Evolutionary conservation across 2,329 filamentous ascomycete species (phyloP).

Genomic region (Fusarium mundagurra): DNA sequence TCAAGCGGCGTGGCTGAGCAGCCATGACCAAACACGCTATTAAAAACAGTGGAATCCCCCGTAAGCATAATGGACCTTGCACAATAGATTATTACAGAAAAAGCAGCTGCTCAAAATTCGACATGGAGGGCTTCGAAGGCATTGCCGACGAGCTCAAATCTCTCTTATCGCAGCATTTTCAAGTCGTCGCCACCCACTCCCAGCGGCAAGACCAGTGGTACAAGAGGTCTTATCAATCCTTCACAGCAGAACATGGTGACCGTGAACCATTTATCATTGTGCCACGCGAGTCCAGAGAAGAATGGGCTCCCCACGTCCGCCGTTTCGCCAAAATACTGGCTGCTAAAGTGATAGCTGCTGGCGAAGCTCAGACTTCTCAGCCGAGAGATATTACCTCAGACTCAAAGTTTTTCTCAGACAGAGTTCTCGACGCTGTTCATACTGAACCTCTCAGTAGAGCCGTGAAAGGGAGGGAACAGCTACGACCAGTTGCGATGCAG

Average conservation of each 20-base stretch:
- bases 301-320: background rate
- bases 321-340: background rate
- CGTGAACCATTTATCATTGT: background rate
- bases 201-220: slow-evolving; percentile 23
- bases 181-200: background rate
- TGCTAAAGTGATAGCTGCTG: fast-evolving
- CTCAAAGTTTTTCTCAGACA: background rate
- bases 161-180: background rate
- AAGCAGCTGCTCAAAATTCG: fast-evolving
- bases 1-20: slow-evolving; percentile 6
- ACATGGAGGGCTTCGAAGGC: fast-evolving
- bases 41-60: background rate
- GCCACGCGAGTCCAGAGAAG: background rate
- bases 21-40: background rate
- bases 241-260: background rate
- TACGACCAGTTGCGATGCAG: slow-evolving; percentile 5
- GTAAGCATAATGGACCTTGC: background rate
- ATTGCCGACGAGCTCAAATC: fast-evolving
- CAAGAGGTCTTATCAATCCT: slow-evolving; percentile 4
- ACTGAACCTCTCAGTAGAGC: background rate
- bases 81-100: background rate
- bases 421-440: background rate
- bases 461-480: fast-evolving
- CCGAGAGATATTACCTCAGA: fast-evolving
- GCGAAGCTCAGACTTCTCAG: background rate